Evolutionary conservation across 352 stramenopile species (phyloP).

Genomic region (Vaucheria bursata): DNA sequence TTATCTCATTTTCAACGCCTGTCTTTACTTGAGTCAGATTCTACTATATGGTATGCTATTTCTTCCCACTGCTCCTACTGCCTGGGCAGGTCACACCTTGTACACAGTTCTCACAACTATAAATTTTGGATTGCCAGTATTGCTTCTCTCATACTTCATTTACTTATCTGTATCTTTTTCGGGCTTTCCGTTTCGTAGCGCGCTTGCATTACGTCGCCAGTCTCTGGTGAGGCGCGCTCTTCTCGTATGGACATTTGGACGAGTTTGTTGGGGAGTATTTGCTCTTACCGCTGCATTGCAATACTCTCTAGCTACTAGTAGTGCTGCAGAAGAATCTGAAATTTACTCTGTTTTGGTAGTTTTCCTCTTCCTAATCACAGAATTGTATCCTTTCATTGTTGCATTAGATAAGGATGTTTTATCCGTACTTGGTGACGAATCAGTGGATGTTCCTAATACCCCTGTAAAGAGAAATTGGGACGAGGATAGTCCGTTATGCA

Average conservation of each 20-base stretch:
- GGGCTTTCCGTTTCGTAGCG: conserved; percentile 63
- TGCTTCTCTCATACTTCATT: conserved; percentile 74
- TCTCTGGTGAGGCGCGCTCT: conserved; percentile 50
- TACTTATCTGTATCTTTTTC: conserved; percentile 75
- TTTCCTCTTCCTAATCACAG: conserved; percentile 36
- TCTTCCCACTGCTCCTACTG: conserved; percentile 50
- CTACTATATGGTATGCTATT: conserved; percentile 76
- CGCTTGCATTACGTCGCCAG: not conserved
- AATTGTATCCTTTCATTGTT: conserved; percentile 38
- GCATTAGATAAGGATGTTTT: conserved; percentile 40
- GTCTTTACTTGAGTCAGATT: conserved; percentile 71
- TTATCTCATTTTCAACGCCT: conserved; percentile 79
- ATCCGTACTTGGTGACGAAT: not conserved
- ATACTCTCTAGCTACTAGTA: conserved; percentile 18
- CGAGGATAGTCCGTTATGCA: too few relatives aligned
- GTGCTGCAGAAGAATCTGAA: conserved; percentile 14
- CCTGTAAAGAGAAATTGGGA: too few relatives aligned
- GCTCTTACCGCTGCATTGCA: conserved; percentile 52
- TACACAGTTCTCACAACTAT: conserved; percentile 64
- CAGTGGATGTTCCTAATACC: too few relatives aligned
- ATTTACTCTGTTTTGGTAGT: conserved; percentile 43
- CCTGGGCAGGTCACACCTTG: conserved; percentile 52
- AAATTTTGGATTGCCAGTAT: conserved; percentile 71
- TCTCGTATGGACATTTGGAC: conserved; percentile 68
- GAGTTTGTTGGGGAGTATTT: conserved; percentile 73